Conservation (phyloP, 2,329 filamentous ascomycete genomes). For the Nemania sp. region DNA sequence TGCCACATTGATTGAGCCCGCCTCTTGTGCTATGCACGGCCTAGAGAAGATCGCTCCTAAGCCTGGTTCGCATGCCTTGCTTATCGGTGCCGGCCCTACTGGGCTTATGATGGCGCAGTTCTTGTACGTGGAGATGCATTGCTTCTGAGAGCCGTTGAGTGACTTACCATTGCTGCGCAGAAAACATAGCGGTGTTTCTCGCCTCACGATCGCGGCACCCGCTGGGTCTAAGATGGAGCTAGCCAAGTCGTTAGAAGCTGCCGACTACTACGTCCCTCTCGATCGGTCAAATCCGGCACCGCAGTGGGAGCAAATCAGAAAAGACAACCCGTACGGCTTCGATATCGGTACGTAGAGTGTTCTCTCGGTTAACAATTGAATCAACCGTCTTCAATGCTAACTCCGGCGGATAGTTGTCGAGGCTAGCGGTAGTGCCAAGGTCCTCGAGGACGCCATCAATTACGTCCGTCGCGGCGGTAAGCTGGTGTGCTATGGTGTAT, state of each 20-base stretch:
- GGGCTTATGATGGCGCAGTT: conserved; percentile 64
- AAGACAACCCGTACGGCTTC: conserved; percentile 77
- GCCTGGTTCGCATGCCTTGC: conserved; percentile 72
- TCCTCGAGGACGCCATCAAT: conserved; percentile 77
- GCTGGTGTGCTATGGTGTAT: conserved; percentile 79
- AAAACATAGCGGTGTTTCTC: conserved; percentile 72
- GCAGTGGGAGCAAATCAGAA: conserved; percentile 72
- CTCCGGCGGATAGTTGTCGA: conserved; percentile 64
- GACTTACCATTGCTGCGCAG: conserved; percentile 29
- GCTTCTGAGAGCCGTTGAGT: neutral
- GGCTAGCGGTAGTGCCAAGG: conserved; percentile 75
- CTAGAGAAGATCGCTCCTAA: conserved; percentile 76
- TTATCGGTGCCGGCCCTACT: conserved; percentile 76
- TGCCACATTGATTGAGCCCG: conserved; percentile 76
- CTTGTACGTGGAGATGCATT: conserved; percentile 39
- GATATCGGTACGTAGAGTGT: conserved; percentile 66
- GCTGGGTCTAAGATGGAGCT: conserved; percentile 78
- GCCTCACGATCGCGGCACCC: conserved; percentile 77
- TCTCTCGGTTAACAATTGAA: neutral
- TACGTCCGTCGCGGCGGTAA: conserved; percentile 79
- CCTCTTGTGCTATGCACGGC: conserved; percentile 77
- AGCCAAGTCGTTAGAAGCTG: conserved; percentile 67
- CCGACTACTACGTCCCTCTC: conserved; percentile 66
- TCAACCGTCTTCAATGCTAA: conserved; percentile 25
- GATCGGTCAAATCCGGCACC: conserved; percentile 65